Conservation (phyloP, 1,284 basidiomycete species). For the Phlebopus sp. region DNA sequence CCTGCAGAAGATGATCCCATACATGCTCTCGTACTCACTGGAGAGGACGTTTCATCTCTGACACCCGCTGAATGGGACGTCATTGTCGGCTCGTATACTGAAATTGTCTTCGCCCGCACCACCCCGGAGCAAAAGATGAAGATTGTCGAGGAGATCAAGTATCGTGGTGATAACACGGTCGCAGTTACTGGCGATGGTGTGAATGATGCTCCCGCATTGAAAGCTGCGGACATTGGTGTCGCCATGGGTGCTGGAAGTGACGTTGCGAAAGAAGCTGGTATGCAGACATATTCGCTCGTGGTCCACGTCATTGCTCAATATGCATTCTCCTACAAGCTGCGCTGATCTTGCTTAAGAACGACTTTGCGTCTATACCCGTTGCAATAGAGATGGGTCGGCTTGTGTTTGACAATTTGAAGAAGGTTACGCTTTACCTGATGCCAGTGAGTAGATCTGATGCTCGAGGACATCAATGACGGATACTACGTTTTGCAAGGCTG, state of each 20-base stretch:
- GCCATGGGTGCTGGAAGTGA: conserved; percentile 86
- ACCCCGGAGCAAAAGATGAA: conserved; percentile 60
- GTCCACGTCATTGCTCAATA: background rate
- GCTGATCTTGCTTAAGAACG: conserved; percentile 33
- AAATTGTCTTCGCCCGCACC: conserved; percentile 60
- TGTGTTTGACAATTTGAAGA: conserved; percentile 59
- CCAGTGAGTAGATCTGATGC: conserved; percentile 33
- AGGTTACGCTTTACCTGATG: conserved; percentile 41
- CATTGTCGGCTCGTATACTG: conserved; percentile 45
- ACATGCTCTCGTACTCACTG: conserved; percentile 41
- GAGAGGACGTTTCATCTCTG: conserved; percentile 45
- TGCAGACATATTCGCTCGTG: conserved; percentile 6
- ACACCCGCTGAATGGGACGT: conserved; percentile 48
- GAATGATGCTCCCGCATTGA: conserved; percentile 59
- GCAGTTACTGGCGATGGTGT: conserved; percentile 60
- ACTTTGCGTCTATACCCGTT: conserved; percentile 36
- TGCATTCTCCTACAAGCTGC: conserved; percentile 17
- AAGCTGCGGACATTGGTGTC: conserved; percentile 84
- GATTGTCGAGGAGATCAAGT: conserved; percentile 55
- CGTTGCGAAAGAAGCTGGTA: conserved; percentile 66
- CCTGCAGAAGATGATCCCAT: conserved; percentile 30
- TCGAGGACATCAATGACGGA: background rate
- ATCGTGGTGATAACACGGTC: conserved; percentile 43
- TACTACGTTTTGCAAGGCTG: conserved; percentile 23
- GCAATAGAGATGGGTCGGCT: conserved; percentile 48